Base-by-base conservation (phyloP, 2,329 filamentous ascomycete genomes). In the Paracoccidioides lutzii region DNA sequence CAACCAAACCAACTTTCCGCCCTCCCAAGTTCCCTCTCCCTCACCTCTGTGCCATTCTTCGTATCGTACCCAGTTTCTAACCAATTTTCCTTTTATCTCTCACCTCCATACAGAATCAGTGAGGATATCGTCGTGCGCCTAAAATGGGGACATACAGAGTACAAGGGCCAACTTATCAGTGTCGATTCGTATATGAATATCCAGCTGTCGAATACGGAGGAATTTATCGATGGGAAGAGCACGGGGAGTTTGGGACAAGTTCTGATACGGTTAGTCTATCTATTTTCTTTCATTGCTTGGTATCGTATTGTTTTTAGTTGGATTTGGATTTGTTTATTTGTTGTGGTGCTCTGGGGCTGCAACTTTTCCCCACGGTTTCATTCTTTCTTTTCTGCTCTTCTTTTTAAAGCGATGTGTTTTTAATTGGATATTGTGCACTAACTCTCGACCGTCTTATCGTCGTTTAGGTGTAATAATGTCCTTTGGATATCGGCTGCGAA, bases 161-260 rank as follows among this genome's bases (percentile, higher is more conserved):
- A 98, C 81, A 94, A 91, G 72, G 93, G 93, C 70, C 82, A 82
- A 62, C 82, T 98, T 60, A 87, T 95, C 68, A 91, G 87, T 65
- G 88, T 95, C 68, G 93, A 98, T 76, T 90, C 87, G 69, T 98
- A 98, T 78, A 97, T 98, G 91, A 98, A 98, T 77, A 84, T 98
- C 61, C 90, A 97, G 75, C 81, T 98, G 60, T 83, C 84, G 62
- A 85, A 86, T 65, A 90, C 91, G 53, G 88, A 95, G 74, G 93
- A 98, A 73, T 96, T 85, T 74, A 87, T 95, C 67, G 83, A 90
- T 69, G 85, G 88, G 63, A 87, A 94, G 79, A 84, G 83, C 70
- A 89, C 86, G 40, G 91, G 90, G 56, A 82, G 82, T 51, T 75
- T 98, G 62, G 93, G 93, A 5, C 87, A 95, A 73, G 90, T 98